Base-by-base conservation (phyloP, 805 yeast species). In the Candida incommunis region DNA sequence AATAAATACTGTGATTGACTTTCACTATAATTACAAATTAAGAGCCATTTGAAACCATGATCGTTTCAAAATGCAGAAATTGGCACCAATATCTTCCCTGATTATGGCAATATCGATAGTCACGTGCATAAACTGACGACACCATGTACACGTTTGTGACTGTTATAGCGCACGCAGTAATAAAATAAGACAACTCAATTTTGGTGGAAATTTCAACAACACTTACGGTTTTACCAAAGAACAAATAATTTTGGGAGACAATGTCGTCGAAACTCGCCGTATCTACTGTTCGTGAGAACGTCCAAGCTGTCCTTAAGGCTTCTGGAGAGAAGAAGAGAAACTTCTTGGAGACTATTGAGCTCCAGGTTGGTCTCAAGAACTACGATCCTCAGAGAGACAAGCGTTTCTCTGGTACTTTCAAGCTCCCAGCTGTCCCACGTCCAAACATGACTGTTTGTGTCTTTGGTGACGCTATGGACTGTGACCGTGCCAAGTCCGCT, bases 311-410 rank as follows among this genome's bases (percentile, higher is more conserved):
- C 66, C 75, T 92, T 71, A 82, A 80, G 68, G 78, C 69, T 80
- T 86, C 97, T 64, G 78, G 68, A 70, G 92, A 83, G 73, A 92
- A 92, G 85, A 90, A 92, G 96, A 88, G 99, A 82, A 92, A 92
- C 95, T 92, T 92, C 78, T 83, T 90, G 75, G 99, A 92, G 82
- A 90, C 99, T 72, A 88, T 92, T 66, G 99, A 92, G 78, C 80
- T 92, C 70, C 98, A 92, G 78, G 95, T 92, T 68, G 98, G 98
- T 74, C 81, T 92, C 65, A 92, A 92, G 88, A 92, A 92, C 95
- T 92, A 92, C 76, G 99, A 92, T 72, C 97, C 99, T 69, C 98
- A 92, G 80, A 88, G 98, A 85, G 99, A 92, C 76, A 92, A 92
- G 88, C 97, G 99, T 87, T 92, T 92, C 96, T 90, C 97, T 70